Evolutionary conservation across 306 rosid genomes (phyloP).

Genomic region (Gynostemma pentaphyllum): DNA sequence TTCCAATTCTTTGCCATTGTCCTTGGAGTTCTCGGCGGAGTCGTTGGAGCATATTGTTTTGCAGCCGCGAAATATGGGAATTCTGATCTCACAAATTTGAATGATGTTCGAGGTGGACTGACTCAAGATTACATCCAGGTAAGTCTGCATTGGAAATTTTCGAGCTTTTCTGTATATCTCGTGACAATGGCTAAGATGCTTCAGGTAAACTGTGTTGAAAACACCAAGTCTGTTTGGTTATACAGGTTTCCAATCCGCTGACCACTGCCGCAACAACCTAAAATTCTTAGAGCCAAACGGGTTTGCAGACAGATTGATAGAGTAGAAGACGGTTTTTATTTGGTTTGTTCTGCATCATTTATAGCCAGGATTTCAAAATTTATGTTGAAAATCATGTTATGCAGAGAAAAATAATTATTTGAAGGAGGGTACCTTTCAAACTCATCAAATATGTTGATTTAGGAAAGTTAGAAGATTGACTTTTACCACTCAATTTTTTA

Average conservation of each 20-base stretch:
- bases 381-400: too few relatives aligned
- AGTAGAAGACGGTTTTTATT: too few relatives aligned
- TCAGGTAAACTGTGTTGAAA: not conserved
- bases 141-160: not conserved
- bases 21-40: slow-evolving; percentile 45
- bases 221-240: too few relatives aligned
- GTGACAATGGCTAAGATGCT: not conserved
- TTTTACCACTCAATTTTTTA: too few relatives aligned
- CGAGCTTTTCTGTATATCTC: not conserved
- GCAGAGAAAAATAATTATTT: too few relatives aligned
- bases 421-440: too few relatives aligned
- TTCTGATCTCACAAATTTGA: slow-evolving; percentile 24
- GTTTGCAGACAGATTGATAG: not conserved
- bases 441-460: too few relatives aligned
- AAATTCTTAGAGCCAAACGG: not conserved
- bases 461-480: too few relatives aligned
- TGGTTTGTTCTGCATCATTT: too few relatives aligned
- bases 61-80: slow-evolving; percentile 52
- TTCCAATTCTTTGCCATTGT: slow-evolving; percentile 63
- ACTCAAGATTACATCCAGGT: slow-evolving; percentile 32
- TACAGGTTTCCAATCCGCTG: not conserved
- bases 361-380: too few relatives aligned
- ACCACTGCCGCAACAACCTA: not conserved
- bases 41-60: slow-evolving; percentile 36
- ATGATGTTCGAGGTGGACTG: slow-evolving; percentile 20